Base-by-base conservation (phyloP, 495 filamentous ascomycete species). In the Penicillium waksmanii region DNA sequence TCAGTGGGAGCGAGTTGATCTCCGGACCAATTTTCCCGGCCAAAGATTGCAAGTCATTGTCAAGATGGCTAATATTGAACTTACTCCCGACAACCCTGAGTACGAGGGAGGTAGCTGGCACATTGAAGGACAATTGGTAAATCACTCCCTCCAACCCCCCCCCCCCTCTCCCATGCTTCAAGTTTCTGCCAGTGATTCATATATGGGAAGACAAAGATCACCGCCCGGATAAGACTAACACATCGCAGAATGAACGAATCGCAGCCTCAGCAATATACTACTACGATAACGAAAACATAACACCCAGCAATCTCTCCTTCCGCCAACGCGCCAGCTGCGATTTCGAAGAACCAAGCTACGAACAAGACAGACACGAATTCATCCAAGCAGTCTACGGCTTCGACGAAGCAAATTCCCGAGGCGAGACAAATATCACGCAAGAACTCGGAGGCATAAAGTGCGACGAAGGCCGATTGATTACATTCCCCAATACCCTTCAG, bases 211-310 rank as follows among this genome's bases (percentile, higher is more conserved):
- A 23, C 23, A 23, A 23, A 23, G 23, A 23, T 3, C 23, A 23
- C 23, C n/a, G n/a, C n/a, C n/a, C 3, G 23, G 23, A 23, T 23
- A 3, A 23, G 3, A 23, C 36, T 40, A 36, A 31, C 27, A 23
- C 3, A 8, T 31, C 27, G 27, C n/a, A 72, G 60, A 86, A 85
- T 52, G 85, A 88, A 48, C 72, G 68, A 13, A 87, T 88, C 52
- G 79, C 78, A 40, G 84, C 85, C 5, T 83, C 83, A 0, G 83
- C 84, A 0, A 63, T 89, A 6, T 87, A 85, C 68, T 87, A 87
- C 71, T 88, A 85, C 64, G 82, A 86, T 58, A 73, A 66, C 49
- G 72, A 85, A 1, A 91, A 92, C 65, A 82, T 89, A 54, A 86
- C 81, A 3, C 66, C 78, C 7, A 84, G 75, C 58, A 63, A 58